phyloP scores from a whole-genome alignment of 2,329 filamentous ascomycete species.

The Aspergillus pseudotamarii region DNA sequence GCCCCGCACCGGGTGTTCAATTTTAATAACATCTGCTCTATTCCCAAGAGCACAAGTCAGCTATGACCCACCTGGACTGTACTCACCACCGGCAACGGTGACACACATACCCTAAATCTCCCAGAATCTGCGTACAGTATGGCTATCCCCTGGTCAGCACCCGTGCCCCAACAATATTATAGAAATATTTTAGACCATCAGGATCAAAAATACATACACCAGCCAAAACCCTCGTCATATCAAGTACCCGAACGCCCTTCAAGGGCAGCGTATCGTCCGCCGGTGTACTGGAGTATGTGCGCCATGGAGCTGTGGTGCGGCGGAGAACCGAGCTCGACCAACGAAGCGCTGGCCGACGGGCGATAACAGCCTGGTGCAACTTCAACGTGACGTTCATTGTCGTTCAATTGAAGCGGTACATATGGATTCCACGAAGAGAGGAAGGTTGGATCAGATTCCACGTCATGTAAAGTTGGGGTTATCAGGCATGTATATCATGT shows the following conservation, averaged over 20 bases:
- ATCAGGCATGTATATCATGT: not conserved
- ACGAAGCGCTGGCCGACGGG: conserved; percentile 16
- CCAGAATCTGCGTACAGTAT: conserved; percentile 95
- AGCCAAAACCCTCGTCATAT: conserved; percentile 95
- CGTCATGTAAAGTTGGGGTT: not conserved
- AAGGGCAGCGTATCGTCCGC: conserved; percentile 64
- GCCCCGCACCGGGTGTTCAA: conserved; percentile 87
- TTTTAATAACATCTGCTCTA: conserved; percentile 94
- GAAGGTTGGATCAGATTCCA: not conserved
- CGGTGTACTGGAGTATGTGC: conserved; percentile 45
- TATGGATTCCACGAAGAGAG: not conserved
- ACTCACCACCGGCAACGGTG: not conserved
- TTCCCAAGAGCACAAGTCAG: not conserved
- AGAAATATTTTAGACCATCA: not conserved
- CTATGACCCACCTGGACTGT: not conserved
- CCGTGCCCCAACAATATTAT: not conserved
- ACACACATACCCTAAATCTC: conserved; percentile 80
- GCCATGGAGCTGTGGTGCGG: conserved; percentile 29
- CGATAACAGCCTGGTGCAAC: conserved; percentile 26
- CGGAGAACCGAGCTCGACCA: conserved; percentile 25
- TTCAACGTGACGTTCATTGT: conserved; percentile 30
- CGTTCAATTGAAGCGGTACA: not conserved
- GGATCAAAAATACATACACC: conserved; percentile 64
- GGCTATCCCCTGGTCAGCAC: conserved; percentile 60
- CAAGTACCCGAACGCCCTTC: conserved; percentile 83